Evolutionary conservation across 2,329 filamentous ascomycete species (phyloP).

Genomic region (Calonectria pseudoturangicola): DNA sequence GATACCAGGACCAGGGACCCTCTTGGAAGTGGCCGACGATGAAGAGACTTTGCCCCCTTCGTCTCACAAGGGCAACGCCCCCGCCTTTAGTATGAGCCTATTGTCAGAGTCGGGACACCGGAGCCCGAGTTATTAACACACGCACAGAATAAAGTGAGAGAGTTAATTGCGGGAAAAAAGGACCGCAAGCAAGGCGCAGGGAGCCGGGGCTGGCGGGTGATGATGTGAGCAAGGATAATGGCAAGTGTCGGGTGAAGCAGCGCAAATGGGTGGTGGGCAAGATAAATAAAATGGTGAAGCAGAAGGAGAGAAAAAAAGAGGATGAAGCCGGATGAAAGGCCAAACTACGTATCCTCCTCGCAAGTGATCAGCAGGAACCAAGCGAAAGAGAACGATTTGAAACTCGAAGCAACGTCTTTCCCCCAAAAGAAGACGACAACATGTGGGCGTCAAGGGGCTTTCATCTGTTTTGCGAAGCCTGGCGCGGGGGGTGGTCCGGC

Average conservation of each 20-base stretch:
- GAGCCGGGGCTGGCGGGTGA: constrained; percentile 44
- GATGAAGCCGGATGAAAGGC: constrained; percentile 28
- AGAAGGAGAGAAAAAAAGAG: background rate
- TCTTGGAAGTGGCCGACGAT: constrained; percentile 46
- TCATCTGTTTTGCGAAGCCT: constrained; percentile 38
- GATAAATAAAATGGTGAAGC: constrained; percentile 13
- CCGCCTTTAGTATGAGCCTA: constrained; percentile 52
- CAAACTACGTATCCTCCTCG: constrained; percentile 23
- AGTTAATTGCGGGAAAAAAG: constrained; percentile 53
- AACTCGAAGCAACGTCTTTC: constrained; percentile 9
- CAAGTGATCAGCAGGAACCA: constrained; percentile 18
- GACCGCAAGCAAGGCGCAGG: constrained; percentile 51
- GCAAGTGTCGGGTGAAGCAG: constrained; percentile 49
- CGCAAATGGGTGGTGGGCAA: constrained; percentile 31
- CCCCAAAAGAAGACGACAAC: constrained; percentile 13
- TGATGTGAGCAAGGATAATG: constrained; percentile 48
- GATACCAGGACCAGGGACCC: constrained; percentile 48
- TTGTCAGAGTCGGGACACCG: constrained; percentile 37
- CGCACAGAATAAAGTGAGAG: constrained; percentile 41
- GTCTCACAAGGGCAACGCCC: constrained; percentile 54
- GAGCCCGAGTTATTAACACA: constrained; percentile 43
- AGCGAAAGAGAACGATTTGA: constrained; percentile 12
- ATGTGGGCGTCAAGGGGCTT: constrained; percentile 39
- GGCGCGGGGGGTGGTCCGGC: constrained; percentile 34
- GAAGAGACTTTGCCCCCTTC: constrained; percentile 43